Evolutionary conservation across 129 eudicot species (phyloP), one percentile per base, ranked within the genome.

Genomic region (Helichrysum umbraculigerum): DNA sequence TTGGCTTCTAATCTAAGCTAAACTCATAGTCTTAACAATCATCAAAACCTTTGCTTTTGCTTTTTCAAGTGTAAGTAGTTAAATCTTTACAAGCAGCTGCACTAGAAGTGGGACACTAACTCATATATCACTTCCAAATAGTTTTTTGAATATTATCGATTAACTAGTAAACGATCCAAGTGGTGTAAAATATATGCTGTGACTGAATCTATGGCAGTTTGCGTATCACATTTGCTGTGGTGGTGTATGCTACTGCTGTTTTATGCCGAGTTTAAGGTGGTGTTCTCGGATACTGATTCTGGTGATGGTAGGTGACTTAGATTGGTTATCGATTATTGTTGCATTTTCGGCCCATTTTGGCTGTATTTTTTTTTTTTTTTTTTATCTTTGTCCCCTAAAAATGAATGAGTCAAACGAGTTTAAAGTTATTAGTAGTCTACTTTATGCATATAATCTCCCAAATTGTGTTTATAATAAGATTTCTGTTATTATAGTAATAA

Each of bases 1-100:
- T 74, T 80, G 79, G 12, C 83, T 80, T 80, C 75, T 80, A 80
- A 80, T 80, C 83, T 41, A 80, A 80, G 83, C 75, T 57, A 66
- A 73, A 42, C 75, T 73, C 44, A 67, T 19, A 58, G 75, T 74
- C 71, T n/a, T 67, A 42, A 56, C 64, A 65, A 77, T 69, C 63
- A 77, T 73, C 42, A 66, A 66, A 29, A 29, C 62, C 79, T 66
- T 74, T 66, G 68, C 83, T 73, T 80, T 80, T 75, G 58, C 79
- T 80, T 80, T 80, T 66, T 37, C 71, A 64, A 67, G 28, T 70
- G 41, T 42, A 67, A 57, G 79, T 74, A 52, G 83, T 80, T 80
- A 80, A 73, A 80, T 66, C 56, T 64, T n/a, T 63, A 51, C 17
- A 39, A 51, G 16, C 78, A 70, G 20, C 77, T 16, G 57, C 75